These are phyloP conservation scores for Lodderomyces metapsilosis DNA, from an alignment of 1,139 yeast genomes.

Conservation along the genomic window DNA sequence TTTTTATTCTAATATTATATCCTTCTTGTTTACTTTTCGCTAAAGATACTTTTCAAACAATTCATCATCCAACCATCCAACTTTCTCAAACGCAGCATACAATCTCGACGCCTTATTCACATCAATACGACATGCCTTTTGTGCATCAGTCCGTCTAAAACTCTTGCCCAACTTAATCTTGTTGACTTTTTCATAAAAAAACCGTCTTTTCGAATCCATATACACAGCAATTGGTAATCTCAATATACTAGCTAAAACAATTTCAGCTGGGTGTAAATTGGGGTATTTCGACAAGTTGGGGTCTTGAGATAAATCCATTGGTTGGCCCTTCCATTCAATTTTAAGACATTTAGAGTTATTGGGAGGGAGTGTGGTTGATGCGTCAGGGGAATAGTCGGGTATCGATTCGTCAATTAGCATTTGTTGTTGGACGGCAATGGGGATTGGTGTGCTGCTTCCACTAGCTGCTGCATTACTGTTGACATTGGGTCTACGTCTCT, in stretches of 20 bases:
- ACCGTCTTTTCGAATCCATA: constrained; percentile 86
- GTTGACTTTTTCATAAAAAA: constrained; percentile 84
- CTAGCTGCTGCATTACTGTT: constrained; percentile 16
- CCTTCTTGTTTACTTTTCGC: too few species aligned
- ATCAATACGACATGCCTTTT: constrained; percentile 95
- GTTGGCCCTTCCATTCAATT: constrained; percentile 98
- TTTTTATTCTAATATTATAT: too few species aligned
- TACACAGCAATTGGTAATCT: constrained; percentile 86
- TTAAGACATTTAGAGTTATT: constrained; percentile 68
- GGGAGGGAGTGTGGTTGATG: constrained; percentile 57
- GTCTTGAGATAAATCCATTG: constrained; percentile 83
- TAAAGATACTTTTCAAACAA: constrained; percentile 64
- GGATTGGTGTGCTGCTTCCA: constrained; percentile 8
- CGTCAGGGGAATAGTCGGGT: constrained; percentile 76
- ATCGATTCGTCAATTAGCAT: constrained; percentile 54
- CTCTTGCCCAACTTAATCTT: constrained; percentile 74
- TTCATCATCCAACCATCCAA: constrained; percentile 88
- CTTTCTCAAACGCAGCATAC: constrained; percentile 90
- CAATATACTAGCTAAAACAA: constrained; percentile 81
- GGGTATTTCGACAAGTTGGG: constrained; percentile 54
- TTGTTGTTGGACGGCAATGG: constrained; percentile 43
- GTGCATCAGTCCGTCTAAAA: constrained; percentile 95
- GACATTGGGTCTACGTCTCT: constrained; percentile 1
- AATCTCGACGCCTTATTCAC: constrained; percentile 93
- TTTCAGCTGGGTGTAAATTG: constrained; percentile 83